Conservation (phyloP, 139 green algal species). For the Chlorella sorokiniana region DNA sequence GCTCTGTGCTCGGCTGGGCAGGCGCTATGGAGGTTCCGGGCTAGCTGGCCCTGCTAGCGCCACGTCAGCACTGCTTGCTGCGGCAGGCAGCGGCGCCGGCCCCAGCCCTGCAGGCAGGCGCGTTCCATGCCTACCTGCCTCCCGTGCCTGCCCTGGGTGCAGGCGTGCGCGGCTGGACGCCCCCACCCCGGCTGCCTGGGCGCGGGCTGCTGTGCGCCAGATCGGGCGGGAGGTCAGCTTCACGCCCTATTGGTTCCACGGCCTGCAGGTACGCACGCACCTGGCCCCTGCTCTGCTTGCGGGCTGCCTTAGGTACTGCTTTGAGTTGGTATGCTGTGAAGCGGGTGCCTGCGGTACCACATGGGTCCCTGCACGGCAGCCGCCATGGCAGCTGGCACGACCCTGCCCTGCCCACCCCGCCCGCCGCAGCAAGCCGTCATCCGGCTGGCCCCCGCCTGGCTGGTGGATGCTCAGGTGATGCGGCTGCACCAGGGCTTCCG, state of each 20-base stretch:
- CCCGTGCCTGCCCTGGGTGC: not conserved
- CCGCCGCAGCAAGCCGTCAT: conserved; percentile 35
- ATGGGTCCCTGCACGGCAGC: no score
- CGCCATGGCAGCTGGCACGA: no score
- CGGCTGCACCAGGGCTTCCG: conserved; percentile 42
- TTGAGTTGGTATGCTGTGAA: no score
- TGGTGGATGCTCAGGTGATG: conserved; percentile 59
- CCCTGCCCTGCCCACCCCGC: not conserved
- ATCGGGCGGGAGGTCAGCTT: conserved; percentile 63
- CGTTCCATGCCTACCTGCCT: not conserved
- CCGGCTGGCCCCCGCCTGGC: conserved; percentile 19
- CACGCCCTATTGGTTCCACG: conserved; percentile 77
- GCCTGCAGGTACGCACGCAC: conserved; percentile 46
- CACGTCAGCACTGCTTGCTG: no score
- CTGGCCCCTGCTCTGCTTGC: not conserved
- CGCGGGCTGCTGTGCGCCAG: conserved; percentile 40
- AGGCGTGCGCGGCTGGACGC: conserved; percentile 51
- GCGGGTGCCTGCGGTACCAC: no score
- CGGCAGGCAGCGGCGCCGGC: no score
- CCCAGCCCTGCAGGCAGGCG: not conserved
- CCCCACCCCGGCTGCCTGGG: conserved; percentile 60
- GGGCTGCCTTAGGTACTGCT: not conserved
- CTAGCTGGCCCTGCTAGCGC: no score
- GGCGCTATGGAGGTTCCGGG: no score
- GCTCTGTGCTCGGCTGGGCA: no score